Evolutionary conservation across 2,329 filamentous ascomycete species (phyloP).

Genomic region (Aspergillus versicolor): DNA sequence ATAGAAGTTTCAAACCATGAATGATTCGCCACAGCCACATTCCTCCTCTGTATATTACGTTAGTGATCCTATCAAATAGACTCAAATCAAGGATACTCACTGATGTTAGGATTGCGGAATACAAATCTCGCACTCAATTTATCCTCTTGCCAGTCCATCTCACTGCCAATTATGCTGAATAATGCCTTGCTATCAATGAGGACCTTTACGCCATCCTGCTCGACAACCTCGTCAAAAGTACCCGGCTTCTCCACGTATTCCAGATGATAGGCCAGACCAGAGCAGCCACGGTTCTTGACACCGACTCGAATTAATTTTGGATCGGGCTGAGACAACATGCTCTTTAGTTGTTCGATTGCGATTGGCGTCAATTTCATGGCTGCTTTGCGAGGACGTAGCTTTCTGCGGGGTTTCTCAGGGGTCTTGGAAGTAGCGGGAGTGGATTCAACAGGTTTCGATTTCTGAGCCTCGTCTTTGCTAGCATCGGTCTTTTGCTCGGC

Average conservation of each 20-base stretch:
- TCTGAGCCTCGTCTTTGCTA: constrained; percentile 66
- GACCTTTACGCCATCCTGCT: constrained; percentile 94
- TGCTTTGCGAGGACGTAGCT: constrained; percentile 79
- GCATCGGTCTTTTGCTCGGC: constrained; percentile 45
- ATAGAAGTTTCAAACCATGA: constrained; percentile 64
- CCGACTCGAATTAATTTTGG: constrained; percentile 93
- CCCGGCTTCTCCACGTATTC: constrained; percentile 93
- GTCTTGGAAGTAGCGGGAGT: constrained; percentile 38
- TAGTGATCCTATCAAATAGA: constrained; percentile 17
- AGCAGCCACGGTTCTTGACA: constrained; percentile 91
- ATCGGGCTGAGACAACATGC: constrained; percentile 77
- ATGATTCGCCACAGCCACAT: constrained; percentile 95
- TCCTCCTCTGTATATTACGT: constrained; percentile 70
- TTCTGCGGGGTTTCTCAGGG: constrained; percentile 59
- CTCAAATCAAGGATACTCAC: constrained; percentile 57
- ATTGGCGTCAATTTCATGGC: constrained; percentile 81
- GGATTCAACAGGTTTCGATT: constrained; percentile 53
- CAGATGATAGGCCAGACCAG: constrained; percentile 86
- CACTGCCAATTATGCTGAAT: constrained; percentile 96
- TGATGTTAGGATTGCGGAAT: constrained; percentile 97
- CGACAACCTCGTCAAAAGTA: constrained; percentile 84
- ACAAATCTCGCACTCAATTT: constrained; percentile 90
- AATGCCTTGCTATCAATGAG: constrained; percentile 95
- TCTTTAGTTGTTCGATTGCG: constrained; percentile 75
- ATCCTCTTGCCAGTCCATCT: constrained; percentile 99